Percentiles rank a stretch among this genome's conserved stretches.
These are phyloP conservation scores for Podospora australis DNA, from an alignment of 495 filamentous ascomycete species.

Conservation along the genomic window DNA sequence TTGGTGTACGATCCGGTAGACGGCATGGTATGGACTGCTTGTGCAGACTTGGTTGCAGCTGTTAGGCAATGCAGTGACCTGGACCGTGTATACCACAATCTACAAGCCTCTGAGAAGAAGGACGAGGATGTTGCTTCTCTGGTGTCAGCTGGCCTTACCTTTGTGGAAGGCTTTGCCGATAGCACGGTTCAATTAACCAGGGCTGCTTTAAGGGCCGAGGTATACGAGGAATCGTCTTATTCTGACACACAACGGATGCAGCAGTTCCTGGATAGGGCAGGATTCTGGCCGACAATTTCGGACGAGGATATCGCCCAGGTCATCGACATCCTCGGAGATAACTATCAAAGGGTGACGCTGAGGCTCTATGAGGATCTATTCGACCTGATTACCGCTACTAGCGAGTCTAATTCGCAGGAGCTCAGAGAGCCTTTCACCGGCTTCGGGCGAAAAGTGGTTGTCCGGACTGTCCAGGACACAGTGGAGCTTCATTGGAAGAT, in stretches of 20 bases:
- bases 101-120: constrained; percentile 26
- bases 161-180: constrained; percentile 55
- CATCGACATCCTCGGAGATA: constrained; percentile 49
- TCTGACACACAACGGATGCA: constrained; percentile 65
- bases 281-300: constrained; percentile 64
- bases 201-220: constrained; percentile 55
- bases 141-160: constrained; percentile 53
- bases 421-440: constrained; percentile 47
- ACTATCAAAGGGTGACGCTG: constrained; percentile 48
- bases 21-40: constrained; percentile 74
- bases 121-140: constrained; percentile 37
- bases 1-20: constrained; percentile 63
- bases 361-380: constrained; percentile 45
- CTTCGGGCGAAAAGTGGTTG: constrained; percentile 65
- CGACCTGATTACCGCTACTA: constrained; percentile 32
- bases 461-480: constrained; percentile 72
- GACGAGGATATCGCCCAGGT: constrained; percentile 58
- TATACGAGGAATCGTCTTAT: constrained; percentile 60
- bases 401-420: constrained; percentile 32
- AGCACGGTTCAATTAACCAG: constrained; percentile 54
- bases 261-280: constrained; percentile 61
- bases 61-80: constrained; percentile 72
- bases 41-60: constrained; percentile 69
- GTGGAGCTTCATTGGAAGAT: constrained; percentile 60
- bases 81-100: constrained; percentile 63